Conservation (phyloP, 2,329 filamentous ascomycete genomes). For the Xylariaceae sp. region DNA sequence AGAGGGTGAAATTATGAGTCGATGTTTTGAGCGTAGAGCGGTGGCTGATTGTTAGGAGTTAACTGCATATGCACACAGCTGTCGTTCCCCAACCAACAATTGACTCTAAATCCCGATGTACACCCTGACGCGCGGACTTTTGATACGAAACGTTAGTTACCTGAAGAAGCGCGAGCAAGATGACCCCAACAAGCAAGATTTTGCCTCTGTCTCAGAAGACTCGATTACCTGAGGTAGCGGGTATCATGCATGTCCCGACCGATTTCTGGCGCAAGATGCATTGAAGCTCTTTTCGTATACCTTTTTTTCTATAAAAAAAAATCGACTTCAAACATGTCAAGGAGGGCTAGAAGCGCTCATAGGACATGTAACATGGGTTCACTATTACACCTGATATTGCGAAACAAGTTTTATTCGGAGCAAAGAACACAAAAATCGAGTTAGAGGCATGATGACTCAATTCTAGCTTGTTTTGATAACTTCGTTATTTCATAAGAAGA, state of each 20-base stretch:
- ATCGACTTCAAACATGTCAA: neutral
- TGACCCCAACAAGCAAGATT: neutral
- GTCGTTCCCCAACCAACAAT: neutral
- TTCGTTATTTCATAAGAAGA: too few species aligned
- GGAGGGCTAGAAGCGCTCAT: neutral
- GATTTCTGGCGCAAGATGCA: neutral
- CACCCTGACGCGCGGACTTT: neutral
- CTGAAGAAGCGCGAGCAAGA: slow-evolving; percentile 13
- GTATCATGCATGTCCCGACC: neutral
- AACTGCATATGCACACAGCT: neutral
- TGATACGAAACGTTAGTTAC: neutral
- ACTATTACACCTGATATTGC: neutral
- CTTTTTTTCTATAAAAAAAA: neutral
- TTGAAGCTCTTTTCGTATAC: neutral
- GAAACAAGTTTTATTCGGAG: neutral
- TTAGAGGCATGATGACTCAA: too few species aligned
- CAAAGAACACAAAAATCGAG: too few species aligned
- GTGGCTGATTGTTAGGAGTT: neutral
- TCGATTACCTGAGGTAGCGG: too few species aligned
- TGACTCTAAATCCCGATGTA: neutral
- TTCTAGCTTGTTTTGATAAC: too few species aligned
- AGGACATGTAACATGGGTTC: neutral
- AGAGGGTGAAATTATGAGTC: neutral
- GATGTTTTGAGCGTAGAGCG: neutral
- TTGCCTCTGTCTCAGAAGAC: neutral